Conservation (phyloP, 352 stramenopile genomes). For the Lagenidium sp. region DNA sequence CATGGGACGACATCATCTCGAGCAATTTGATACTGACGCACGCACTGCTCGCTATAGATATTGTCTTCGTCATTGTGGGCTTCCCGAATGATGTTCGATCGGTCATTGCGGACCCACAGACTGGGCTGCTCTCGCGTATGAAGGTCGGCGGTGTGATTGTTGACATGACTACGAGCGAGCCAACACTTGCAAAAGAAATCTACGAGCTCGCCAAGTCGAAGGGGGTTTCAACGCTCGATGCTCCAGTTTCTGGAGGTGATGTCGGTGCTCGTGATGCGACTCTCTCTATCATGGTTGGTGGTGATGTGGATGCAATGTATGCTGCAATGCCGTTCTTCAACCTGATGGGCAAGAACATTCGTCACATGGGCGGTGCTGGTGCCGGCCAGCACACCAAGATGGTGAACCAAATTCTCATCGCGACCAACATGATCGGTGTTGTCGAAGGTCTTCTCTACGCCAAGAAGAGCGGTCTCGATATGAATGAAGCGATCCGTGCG, state of each 20-base stretch:
- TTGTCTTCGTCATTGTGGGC: constrained; percentile 88
- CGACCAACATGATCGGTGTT: constrained; percentile 86
- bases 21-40: too few species aligned
- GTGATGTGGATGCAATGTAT: constrained; percentile 76
- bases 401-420: constrained; percentile 89
- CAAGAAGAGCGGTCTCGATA: constrained; percentile 79
- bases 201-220: constrained; percentile 62
- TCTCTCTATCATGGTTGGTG: constrained; percentile 88
- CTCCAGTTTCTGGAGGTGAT: constrained; percentile 82
- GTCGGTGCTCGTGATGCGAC: constrained; percentile 81
- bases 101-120: constrained; percentile 62
- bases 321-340: constrained; percentile 79
- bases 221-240: constrained; percentile 67
- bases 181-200: constrained; percentile 85
- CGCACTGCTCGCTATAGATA: constrained; percentile 58
- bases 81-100: constrained; percentile 79
- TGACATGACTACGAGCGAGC: constrained; percentile 88
- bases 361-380: constrained; percentile 79
- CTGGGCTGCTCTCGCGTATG: constrained; percentile 57
- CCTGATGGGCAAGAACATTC: constrained; percentile 86
- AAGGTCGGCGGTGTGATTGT: constrained; percentile 78
- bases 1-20: too few species aligned
- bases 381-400: constrained; percentile 88
- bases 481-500: constrained; percentile 81
- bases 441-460: constrained; percentile 85